A percentile compares a stretch with the other conserved stretches of the same genome.
phyloP scores from a whole-genome alignment of 2,329 filamentous ascomycete genomes.

The Penicillium sp. region DNA sequence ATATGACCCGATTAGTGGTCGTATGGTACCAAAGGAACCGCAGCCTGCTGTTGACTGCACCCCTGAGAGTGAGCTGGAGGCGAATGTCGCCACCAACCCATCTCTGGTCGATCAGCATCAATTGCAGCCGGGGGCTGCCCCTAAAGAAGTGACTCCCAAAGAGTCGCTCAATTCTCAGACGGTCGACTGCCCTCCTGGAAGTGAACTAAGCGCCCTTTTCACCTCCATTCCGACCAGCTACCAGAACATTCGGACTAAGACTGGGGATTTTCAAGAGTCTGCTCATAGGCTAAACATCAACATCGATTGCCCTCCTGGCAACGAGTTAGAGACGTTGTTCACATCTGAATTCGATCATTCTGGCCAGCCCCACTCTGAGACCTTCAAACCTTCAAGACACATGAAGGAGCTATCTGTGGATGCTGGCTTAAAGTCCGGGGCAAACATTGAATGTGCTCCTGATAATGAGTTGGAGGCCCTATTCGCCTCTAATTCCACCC shows the following conservation, averaged over 20 bases:
- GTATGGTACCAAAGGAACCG: conserved; percentile 34
- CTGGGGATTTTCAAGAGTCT: background rate
- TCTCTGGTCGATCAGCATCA: conserved; percentile 6
- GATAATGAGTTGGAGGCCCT: conserved; percentile 18
- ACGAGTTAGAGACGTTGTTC: conserved; percentile 7
- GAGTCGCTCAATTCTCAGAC: background rate
- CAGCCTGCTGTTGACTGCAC: background rate
- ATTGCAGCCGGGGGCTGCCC: conserved; percentile 4
- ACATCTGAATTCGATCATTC: conserved; percentile 6
- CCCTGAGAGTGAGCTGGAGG: conserved; percentile 10
- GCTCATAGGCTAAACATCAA: conserved; percentile 8
- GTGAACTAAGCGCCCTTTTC: conserved; percentile 7
- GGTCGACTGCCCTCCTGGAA: conserved; percentile 9
- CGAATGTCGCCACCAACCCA: conserved; percentile 7
- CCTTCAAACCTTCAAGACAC: background rate
- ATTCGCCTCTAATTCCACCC: conserved; percentile 1
- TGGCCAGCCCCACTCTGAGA: background rate
- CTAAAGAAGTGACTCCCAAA: background rate
- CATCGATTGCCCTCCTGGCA: conserved; percentile 10
- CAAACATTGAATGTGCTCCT: conserved; percentile 11
- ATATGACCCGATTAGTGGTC: conserved; percentile 45
- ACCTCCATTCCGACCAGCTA: background rate
- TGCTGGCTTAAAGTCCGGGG: background rate
- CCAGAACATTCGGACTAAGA: background rate
- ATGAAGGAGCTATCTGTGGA: background rate